A percentile compares a stretch with the other conserved stretches of the same genome.
phyloP scores from a whole-genome alignment of 1,284 basidiomycete genomes.

The Cutaneotrichosporon curvatum region DNA sequence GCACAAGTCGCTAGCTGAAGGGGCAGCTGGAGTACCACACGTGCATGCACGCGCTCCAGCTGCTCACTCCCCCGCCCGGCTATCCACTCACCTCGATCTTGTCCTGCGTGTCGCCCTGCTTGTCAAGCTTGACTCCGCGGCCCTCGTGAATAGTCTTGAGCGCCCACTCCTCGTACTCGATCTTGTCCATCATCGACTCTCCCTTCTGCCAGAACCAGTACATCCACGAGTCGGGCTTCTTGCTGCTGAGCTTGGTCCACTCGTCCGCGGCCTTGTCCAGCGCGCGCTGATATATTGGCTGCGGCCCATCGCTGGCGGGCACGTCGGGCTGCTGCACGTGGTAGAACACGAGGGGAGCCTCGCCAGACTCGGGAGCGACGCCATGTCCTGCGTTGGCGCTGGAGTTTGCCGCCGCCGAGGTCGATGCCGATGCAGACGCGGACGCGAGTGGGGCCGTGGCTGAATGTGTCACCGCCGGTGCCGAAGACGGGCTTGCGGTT shows the following conservation, averaged over 20 bases:
- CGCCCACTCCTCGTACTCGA: constrained; percentile 46
- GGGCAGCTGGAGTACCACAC: too few relatives aligned
- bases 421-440: constrained; percentile 1
- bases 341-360: constrained; percentile 17
- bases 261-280: constrained; percentile 32
- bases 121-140: constrained; percentile 32
- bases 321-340: constrained; percentile 18
- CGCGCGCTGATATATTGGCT: constrained; percentile 16
- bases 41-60: too few relatives aligned
- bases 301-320: constrained; percentile 1
- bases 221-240: constrained; percentile 36
- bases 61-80: not conserved
- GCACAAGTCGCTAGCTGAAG: too few relatives aligned
- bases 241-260: constrained; percentile 41
- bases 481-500: not conserved
- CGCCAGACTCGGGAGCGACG: not conserved
- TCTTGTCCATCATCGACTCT: constrained; percentile 45
- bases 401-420: constrained; percentile 1
- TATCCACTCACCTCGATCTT: constrained; percentile 28
- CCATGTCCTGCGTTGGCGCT: constrained; percentile 2
- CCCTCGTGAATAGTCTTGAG: constrained; percentile 36
- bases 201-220: constrained; percentile 42
- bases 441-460: too few relatives aligned
- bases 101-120: constrained; percentile 21
- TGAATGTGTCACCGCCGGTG: too few relatives aligned